Evolutionary conservation across 306 rosid genomes (phyloP).

Genomic region (Cercis canadensis): DNA sequence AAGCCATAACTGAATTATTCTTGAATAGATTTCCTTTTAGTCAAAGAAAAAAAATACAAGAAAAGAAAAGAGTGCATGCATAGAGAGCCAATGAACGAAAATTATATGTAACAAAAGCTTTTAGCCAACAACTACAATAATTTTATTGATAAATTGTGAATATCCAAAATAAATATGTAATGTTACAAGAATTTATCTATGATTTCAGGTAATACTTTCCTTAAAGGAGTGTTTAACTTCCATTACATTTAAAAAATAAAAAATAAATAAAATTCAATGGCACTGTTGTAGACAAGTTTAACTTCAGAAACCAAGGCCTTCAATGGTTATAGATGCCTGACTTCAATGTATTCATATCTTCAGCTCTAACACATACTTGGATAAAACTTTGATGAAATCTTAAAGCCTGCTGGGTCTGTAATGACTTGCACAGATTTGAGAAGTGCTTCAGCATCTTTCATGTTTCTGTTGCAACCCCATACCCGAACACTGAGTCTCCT

Average conservation of each 20-base stretch:
- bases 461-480: constrained; percentile 88
- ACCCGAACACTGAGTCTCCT: constrained; percentile 72
- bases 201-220: constrained; percentile 10
- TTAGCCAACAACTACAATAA: constrained; percentile 6
- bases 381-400: constrained; percentile 69
- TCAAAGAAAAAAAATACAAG: no score
- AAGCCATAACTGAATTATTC: no score
- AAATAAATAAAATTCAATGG: neutral
- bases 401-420: constrained; percentile 63
- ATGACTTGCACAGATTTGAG: constrained; percentile 50
- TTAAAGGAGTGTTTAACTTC: neutral
- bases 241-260: constrained; percentile 19
- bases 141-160: constrained; percentile 27
- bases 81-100: neutral
- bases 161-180: constrained; percentile 34
- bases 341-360: constrained; percentile 14
- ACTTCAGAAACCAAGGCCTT: constrained; percentile 30
- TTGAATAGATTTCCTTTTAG: no score
- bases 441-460: constrained; percentile 55
- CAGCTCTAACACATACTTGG: constrained; percentile 58
- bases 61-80: neutral
- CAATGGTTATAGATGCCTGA: constrained; percentile 9
- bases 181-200: constrained; percentile 21
- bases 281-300: neutral
- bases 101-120: neutral